Percentiles rank a stretch among this genome's conserved stretches.
Evolutionary conservation across 352 stramenopile genomes (phyloP).

Genomic region (Globisporangium viniferum): DNA sequence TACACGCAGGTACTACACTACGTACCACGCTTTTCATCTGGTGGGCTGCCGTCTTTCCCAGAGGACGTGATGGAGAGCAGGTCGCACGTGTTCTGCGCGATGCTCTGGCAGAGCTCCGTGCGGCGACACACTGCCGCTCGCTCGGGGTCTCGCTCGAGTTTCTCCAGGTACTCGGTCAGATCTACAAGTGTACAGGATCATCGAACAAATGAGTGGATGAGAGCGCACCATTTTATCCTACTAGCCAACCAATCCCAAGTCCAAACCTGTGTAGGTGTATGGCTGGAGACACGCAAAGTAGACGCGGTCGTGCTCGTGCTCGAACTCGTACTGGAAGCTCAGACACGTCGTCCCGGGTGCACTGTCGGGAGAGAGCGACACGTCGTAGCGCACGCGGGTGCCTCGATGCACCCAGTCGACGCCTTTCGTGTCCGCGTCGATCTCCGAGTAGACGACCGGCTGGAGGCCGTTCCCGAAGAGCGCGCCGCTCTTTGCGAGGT

Average conservation of each 20-base stretch:
- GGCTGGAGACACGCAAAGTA: conserved; percentile 85
- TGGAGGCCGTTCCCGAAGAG: conserved; percentile 82
- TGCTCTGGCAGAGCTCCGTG: conserved; percentile 79
- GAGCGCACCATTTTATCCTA: background rate
- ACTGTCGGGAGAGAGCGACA: conserved; percentile 27
- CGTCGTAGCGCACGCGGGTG: conserved; percentile 60
- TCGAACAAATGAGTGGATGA: background rate
- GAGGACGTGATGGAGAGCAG: conserved; percentile 86
- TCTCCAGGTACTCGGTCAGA: conserved; percentile 68
- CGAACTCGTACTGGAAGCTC: conserved; percentile 73
- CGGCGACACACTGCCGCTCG: conserved; percentile 44
- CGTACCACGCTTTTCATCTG: conserved; percentile 48
- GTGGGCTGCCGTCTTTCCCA: conserved; percentile 32
- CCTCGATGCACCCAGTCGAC: conserved; percentile 65
- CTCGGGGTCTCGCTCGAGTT: conserved; percentile 47
- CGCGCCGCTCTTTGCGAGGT: conserved; percentile 79
- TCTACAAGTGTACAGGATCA: conserved; percentile 24
- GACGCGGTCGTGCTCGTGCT: conserved; percentile 59
- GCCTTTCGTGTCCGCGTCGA: conserved; percentile 33
- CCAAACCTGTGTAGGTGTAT: conserved; percentile 83
- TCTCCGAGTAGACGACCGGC: conserved; percentile 75
- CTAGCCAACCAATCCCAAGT: no score
- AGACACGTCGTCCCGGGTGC: conserved; percentile 50
- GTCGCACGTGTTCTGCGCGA: conserved; percentile 83
- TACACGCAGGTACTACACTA: background rate